Conservation (phyloP, 495 filamentous ascomycete species). For the Hamigera avellanea region DNA sequence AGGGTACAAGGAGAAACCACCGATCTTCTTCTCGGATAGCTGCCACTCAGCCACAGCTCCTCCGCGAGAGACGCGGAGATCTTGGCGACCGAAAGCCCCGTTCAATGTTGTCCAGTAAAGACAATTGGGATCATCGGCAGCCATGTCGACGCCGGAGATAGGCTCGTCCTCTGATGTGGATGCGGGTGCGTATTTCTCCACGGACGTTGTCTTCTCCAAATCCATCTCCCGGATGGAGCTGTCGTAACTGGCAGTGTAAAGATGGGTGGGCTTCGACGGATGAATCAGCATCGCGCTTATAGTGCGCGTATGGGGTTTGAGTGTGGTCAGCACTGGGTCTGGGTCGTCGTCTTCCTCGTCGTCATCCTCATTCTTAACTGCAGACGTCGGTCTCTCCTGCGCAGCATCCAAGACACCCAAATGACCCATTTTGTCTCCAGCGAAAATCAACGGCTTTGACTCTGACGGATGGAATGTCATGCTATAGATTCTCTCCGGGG, state of each 20-base stretch:
- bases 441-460: slow-evolving; percentile 84
- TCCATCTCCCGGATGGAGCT: slow-evolving; percentile 84
- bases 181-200: slow-evolving; percentile 66
- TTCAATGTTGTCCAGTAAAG: slow-evolving; percentile 82
- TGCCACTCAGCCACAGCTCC: slow-evolving; percentile 48
- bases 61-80: slow-evolving; percentile 47
- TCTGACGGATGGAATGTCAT: slow-evolving; percentile 81
- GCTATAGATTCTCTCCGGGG: slow-evolving; percentile 78
- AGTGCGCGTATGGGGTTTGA: slow-evolving; percentile 83
- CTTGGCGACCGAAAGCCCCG: slow-evolving; percentile 67
- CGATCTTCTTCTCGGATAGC: slow-evolving; percentile 91
- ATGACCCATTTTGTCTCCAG: slow-evolving; percentile 89
- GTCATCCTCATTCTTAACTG: slow-evolving; percentile 30
- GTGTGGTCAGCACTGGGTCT: slow-evolving; percentile 66
- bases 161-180: slow-evolving; percentile 59
- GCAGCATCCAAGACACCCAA: slow-evolving; percentile 90
- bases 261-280: slow-evolving; percentile 48
- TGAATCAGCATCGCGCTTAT: slow-evolving; percentile 75
- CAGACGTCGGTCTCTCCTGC: slow-evolving; percentile 40
- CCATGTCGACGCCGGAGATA: slow-evolving; percentile 72
- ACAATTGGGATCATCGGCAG: slow-evolving; percentile 53
- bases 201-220: slow-evolving; percentile 62
- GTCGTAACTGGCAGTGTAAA: slow-evolving; percentile 90
- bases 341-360: slow-evolving; percentile 54
- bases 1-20: slow-evolving; percentile 80